These are phyloP conservation scores for Ceratopteris richardii DNA, from an alignment of 75 land plant species.

Conservation along the genomic window DNA sequence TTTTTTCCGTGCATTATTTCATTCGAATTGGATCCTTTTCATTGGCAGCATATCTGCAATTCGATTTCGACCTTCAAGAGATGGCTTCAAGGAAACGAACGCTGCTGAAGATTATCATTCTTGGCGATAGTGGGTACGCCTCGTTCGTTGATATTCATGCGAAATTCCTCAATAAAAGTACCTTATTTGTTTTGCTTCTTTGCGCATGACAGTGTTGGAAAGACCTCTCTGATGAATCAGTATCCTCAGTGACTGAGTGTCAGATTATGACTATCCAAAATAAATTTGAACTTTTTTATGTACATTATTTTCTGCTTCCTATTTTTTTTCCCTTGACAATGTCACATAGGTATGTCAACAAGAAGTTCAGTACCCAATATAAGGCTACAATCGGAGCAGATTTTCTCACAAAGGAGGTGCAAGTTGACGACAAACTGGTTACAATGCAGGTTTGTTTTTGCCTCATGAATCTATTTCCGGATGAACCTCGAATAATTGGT, in stretches of 20 bases:
- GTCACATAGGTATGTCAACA: slow-evolving; percentile 46
- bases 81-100: slow-evolving; percentile 40
- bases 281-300: no score
- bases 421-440: slow-evolving; percentile 61
- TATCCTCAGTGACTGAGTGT: slow-evolving; percentile 18
- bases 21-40: no score
- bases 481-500: no score
- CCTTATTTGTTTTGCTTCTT: not conserved
- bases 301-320: not conserved
- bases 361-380: slow-evolving; percentile 71
- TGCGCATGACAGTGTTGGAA: slow-evolving; percentile 57
- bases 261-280: no score
- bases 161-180: no score
- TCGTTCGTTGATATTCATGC: not conserved
- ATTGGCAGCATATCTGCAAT: no score
- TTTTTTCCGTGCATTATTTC: no score
- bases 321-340: not conserved
- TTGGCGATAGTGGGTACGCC: slow-evolving; percentile 72
- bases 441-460: slow-evolving; percentile 54
- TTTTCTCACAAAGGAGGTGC: slow-evolving; percentile 54
- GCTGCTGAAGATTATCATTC: slow-evolving; percentile 70
- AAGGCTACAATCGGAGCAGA: slow-evolving; percentile 78
- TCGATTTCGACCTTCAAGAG: no score
- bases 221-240: slow-evolving; percentile 87
- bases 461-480: no score